Conservation (phyloP, 805 yeast species). For the Saturnispora gosingensis region DNA sequence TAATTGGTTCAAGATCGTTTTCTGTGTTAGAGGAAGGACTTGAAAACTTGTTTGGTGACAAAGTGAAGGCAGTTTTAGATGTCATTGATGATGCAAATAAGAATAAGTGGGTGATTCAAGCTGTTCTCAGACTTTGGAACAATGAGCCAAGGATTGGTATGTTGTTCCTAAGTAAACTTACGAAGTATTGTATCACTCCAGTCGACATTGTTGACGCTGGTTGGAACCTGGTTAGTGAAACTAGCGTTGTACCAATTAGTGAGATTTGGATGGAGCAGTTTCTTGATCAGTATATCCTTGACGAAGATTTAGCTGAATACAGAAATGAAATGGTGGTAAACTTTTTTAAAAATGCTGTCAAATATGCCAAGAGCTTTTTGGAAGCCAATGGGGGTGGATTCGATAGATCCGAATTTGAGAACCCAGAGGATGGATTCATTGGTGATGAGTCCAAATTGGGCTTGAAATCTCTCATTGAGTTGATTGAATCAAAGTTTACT, state of each 20-base stretch:
- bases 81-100: constrained; percentile 20
- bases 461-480: constrained; percentile 6
- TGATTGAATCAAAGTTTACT: constrained; percentile 5
- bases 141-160: constrained; percentile 56
- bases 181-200: constrained; percentile 34
- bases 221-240: constrained; percentile 22
- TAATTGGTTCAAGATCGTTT: constrained; percentile 81
- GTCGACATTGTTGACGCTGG: constrained; percentile 35
- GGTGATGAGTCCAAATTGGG: constrained; percentile 12
- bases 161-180: constrained; percentile 45
- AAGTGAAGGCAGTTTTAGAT: constrained; percentile 19
- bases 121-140: constrained; percentile 57
- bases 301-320: constrained; percentile 12
- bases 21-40: constrained; percentile 58
- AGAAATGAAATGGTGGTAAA: constrained; percentile 9
- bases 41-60: constrained; percentile 24
- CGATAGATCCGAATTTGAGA: not conserved
- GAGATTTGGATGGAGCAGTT: constrained; percentile 39
- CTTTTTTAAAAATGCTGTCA: constrained; percentile 7
- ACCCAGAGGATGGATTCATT: not conserved
- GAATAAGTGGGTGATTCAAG: constrained; percentile 42
- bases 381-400: constrained; percentile 4
- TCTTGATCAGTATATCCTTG: constrained; percentile 20
- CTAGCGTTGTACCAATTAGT: constrained; percentile 28
- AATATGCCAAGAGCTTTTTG: not conserved